Percentiles rank a stretch among this genome's conserved stretches.
phyloP scores from a whole-genome alignment of 1,284 basidiomycete species.

The Leccinum fuscescens region DNA sequence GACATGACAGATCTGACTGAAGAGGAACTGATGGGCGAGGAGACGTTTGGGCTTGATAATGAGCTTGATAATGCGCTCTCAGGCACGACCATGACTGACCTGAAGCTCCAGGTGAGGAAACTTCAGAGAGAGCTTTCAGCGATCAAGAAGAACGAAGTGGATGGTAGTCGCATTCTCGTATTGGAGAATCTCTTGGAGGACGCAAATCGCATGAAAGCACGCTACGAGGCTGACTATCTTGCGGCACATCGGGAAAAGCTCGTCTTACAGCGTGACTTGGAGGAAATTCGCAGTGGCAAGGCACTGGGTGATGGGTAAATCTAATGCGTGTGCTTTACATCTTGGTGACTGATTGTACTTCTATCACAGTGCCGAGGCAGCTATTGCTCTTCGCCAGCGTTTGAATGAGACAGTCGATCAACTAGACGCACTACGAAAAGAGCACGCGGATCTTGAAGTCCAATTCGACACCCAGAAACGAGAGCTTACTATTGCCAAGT shows the following conservation, averaged over 20 bases:
- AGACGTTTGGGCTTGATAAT: conserved; percentile 65
- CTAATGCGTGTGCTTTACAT: background rate
- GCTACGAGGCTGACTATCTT: conserved; percentile 90
- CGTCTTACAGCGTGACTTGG: conserved; percentile 77
- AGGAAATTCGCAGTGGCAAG: conserved; percentile 87
- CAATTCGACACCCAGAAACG: conserved; percentile 63
- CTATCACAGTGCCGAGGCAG: conserved; percentile 70
- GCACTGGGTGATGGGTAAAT: conserved; percentile 77
- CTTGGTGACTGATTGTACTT: conserved; percentile 9
- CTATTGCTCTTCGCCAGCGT: conserved; percentile 82
- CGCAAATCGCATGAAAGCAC: conserved; percentile 83
- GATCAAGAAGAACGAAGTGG: conserved; percentile 70
- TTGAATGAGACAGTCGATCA: conserved; percentile 87
- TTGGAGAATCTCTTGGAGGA: conserved; percentile 91
- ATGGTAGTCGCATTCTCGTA: conserved; percentile 73
- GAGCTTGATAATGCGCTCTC: conserved; percentile 85
- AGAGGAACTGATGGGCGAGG: conserved; percentile 41
- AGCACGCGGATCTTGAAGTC: conserved; percentile 71
- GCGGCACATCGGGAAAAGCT: conserved; percentile 82
- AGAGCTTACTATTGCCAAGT: conserved; percentile 82
- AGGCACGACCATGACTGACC: conserved; percentile 86
- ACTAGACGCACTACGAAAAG: conserved; percentile 69
- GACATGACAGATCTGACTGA: conserved; percentile 39
- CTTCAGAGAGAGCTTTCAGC: conserved; percentile 82
- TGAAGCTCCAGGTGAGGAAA: conserved; percentile 83